Base-by-base conservation (phyloP, 768 basidiomycete species). In the Trametes gibbosa region DNA sequence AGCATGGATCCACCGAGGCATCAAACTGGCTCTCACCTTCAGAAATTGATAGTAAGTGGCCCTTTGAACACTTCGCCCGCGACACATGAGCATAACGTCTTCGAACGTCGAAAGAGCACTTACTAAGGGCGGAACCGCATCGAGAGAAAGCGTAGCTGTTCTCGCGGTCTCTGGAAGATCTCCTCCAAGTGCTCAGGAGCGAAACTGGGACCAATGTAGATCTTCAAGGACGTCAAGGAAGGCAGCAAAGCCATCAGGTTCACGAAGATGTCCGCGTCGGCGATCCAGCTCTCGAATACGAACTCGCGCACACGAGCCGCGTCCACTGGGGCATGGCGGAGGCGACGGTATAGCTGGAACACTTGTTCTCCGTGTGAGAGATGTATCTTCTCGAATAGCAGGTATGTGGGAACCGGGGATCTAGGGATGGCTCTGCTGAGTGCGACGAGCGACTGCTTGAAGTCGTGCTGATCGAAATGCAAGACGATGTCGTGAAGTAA, bases 71-170 rank as follows among this genome's bases (percentile, higher is more conserved):
- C 89, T 87, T 61, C 14, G 19, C 25, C 24, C 27, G 24, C 62
- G 45, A 53, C 14, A 42, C 29, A 24, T 56, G 51, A 58, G 53
- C 29, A 9, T 2, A 45, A 53, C 32, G 35, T 2, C 50, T 42
- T 17, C 35, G 57, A n/a, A 35, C 14, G 5, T 13, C 27, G 21
- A 16, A 14, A 13, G 1, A 24, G 16, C 14, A 73, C 88, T 74
- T 69, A 90, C 87, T 95, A 95, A 3, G 94, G 93, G 55, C 87
- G 80, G 73, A 96, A 95, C 59, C 88, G 75, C 52, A 96, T 68
- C 4, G 84, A 80, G 16, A 95, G 73, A 62, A 76, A 76, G 37
- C 72, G 63, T 62, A 96, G 64, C 0, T 62, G 66, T 13, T 70
- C 66, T 52, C 81, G 74, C 5, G 85, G 83, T 27, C 75, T 72